These are phyloP conservation scores for Phytophthora fragariae DNA, from an alignment of 352 stramenopile species.

Conservation along the genomic window DNA sequence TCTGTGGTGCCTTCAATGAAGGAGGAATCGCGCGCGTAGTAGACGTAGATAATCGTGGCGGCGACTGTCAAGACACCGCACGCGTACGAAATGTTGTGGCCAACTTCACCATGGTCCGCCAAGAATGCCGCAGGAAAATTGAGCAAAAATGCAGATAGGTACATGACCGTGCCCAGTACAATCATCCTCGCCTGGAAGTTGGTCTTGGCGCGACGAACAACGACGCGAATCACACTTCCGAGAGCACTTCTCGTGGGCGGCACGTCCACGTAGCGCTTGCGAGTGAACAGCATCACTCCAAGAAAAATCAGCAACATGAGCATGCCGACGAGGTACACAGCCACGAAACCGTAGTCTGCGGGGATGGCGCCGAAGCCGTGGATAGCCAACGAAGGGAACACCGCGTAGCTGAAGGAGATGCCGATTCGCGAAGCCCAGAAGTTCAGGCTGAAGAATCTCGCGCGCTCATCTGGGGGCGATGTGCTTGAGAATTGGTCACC, in stretches of 20 bases:
- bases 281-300: constrained; percentile 48
- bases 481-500: constrained; percentile 67
- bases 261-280: constrained; percentile 59
- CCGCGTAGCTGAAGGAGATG: constrained; percentile 74
- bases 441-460: constrained; percentile 83
- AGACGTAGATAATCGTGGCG: constrained; percentile 59
- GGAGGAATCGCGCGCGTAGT: constrained; percentile 49
- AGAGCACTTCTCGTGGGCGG: constrained; percentile 49
- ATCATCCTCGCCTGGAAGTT: constrained; percentile 46
- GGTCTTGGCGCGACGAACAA: constrained; percentile 35
- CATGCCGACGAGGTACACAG: constrained; percentile 68
- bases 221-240: constrained; percentile 51
- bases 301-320: constrained; percentile 52
- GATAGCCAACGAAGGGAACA: constrained; percentile 79
- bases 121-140: constrained; percentile 69
- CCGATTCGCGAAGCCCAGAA: constrained; percentile 86
- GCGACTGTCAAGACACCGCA: constrained; percentile 37
- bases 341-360: constrained; percentile 45
- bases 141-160: constrained; percentile 52
- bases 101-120: constrained; percentile 42
- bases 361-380: constrained; percentile 71
- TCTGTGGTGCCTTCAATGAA: constrained; percentile 58
- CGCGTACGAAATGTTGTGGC: constrained; percentile 59
- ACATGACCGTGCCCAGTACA: constrained; percentile 46
- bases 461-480: constrained; percentile 52